Evolutionary conservation across 805 yeast genomes (phyloP).

Genomic region (Yarrowia divulgata): DNA sequence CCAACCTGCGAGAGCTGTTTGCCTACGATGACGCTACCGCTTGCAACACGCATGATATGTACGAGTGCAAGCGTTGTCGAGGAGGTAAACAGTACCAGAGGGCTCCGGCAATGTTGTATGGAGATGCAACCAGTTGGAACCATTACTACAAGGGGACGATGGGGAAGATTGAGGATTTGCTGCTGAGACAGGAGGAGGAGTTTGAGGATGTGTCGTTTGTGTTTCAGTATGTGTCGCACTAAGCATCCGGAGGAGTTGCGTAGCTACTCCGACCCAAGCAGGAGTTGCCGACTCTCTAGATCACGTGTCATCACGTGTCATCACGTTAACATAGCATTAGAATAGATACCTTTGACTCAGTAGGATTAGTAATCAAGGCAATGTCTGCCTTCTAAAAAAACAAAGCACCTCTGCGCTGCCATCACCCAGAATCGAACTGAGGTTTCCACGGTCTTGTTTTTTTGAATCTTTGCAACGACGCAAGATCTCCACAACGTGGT

Average conservation of each 20-base stretch:
- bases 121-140: constrained; percentile 98
- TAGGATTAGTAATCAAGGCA: background rate
- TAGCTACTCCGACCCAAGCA: too few species aligned
- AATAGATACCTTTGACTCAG: background rate
- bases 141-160: constrained; percentile 75
- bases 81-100: constrained; percentile 65
- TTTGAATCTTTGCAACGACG: background rate
- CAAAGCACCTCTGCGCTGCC: background rate
- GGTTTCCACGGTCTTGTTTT: constrained; percentile 21
- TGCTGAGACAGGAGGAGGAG: constrained; percentile 75
- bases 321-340: background rate
- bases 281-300: too few species aligned
- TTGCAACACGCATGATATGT: constrained; percentile 94
- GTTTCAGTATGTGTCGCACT: constrained; percentile 91
- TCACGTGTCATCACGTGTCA: too few species aligned
- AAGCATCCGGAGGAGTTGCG: background rate
- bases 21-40: constrained; percentile 68
- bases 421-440: constrained; percentile 36
- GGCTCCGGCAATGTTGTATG: constrained; percentile 90
- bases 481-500: constrained; percentile 26
- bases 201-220: constrained; percentile 79
- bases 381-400: background rate
- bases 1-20: constrained; percentile 77
- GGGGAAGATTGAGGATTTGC: constrained; percentile 71
- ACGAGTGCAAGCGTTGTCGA: constrained; percentile 82